phyloP scores from a whole-genome alignment of 768 basidiomycete species.

The Ramaria rubella region DNA sequence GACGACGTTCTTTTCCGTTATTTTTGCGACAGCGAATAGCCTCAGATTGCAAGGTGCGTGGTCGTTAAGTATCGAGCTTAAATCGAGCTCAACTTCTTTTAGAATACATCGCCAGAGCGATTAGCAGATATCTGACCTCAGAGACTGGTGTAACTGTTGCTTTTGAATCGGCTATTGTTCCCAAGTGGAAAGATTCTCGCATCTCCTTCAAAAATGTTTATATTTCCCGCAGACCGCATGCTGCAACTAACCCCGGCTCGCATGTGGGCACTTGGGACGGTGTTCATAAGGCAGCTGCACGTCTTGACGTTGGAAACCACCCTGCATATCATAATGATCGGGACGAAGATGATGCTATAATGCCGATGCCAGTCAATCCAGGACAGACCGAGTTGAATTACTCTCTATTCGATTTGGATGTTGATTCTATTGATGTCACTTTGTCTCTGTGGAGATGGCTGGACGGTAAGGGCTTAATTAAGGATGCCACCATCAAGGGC shows the following conservation, averaged over 20 bases:
- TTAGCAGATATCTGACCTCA: conserved; percentile 89
- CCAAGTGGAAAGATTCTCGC: conserved; percentile 93
- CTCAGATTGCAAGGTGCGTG: conserved; percentile 70
- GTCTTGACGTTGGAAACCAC: conserved; percentile 74
- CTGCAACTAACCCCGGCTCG: conserved; percentile 23
- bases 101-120: conserved; percentile 80
- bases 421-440: conserved; percentile 94
- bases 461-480: conserved; percentile 89
- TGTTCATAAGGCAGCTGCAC: conserved; percentile 49
- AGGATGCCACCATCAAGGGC: conserved; percentile 87
- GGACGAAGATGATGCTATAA: conserved; percentile 51
- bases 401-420: conserved; percentile 87
- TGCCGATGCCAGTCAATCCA: neutral
- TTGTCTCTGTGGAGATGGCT: conserved; percentile 88
- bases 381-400: conserved; percentile 48
- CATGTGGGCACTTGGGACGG: neutral
- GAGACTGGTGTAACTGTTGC: conserved; percentile 93
- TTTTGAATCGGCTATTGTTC: conserved; percentile 96
- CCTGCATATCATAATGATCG: conserved; percentile 56
- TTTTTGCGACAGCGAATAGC: conserved; percentile 86
- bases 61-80: neutral
- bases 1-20: conserved; percentile 92
- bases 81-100: conserved; percentile 13
- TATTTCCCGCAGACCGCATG: conserved; percentile 68
- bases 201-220: conserved; percentile 98